Evolutionary conservation across 2,329 filamentous ascomycete species (phyloP).

Genomic region (Colletotrichum salicis): DNA sequence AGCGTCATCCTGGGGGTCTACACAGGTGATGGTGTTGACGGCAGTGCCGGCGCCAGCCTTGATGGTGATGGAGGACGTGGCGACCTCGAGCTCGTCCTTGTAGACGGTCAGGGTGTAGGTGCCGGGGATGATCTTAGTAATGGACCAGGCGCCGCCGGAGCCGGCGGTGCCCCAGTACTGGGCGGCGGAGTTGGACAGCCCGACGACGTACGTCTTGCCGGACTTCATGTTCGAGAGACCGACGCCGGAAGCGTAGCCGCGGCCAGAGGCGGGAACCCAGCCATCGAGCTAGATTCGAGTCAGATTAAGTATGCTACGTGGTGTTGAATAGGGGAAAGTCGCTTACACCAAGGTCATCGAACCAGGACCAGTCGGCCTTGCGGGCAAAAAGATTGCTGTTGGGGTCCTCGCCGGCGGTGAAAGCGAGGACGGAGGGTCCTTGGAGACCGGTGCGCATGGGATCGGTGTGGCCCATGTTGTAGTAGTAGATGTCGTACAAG

Average conservation of each 20-base stretch:
- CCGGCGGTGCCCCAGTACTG: conserved; percentile 50
- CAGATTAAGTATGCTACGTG: neutral
- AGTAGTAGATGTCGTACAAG: conserved; percentile 55
- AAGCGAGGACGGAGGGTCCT: conserved; percentile 51
- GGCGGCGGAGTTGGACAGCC: conserved; percentile 45
- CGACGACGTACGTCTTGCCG: conserved; percentile 51
- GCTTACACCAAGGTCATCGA: conserved; percentile 44
- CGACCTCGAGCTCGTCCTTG: conserved; percentile 47
- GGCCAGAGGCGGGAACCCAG: conserved; percentile 44
- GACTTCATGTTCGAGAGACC: conserved; percentile 50
- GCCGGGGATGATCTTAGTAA: conserved; percentile 44
- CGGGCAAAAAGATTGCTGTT: conserved; percentile 48
- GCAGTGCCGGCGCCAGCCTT: conserved; percentile 43
- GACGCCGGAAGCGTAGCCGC: conserved; percentile 44
- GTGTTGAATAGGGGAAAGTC: too few relatives aligned
- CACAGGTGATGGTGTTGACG: conserved; percentile 43
- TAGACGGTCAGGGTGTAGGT: conserved; percentile 48
- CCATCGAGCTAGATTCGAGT: conserved; percentile 40
- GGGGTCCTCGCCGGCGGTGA: conserved; percentile 50
- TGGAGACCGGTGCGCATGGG: conserved; percentile 53
- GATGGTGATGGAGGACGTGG: conserved; percentile 41
- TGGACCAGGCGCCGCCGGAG: conserved; percentile 43
- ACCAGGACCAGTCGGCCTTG: conserved; percentile 48
- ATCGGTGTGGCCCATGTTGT: conserved; percentile 56
- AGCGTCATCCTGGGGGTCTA: conserved; percentile 45